Evolutionary conservation across 768 basidiomycete genomes (phyloP).

Genomic region (Hebeloma cylindrosporum): DNA sequence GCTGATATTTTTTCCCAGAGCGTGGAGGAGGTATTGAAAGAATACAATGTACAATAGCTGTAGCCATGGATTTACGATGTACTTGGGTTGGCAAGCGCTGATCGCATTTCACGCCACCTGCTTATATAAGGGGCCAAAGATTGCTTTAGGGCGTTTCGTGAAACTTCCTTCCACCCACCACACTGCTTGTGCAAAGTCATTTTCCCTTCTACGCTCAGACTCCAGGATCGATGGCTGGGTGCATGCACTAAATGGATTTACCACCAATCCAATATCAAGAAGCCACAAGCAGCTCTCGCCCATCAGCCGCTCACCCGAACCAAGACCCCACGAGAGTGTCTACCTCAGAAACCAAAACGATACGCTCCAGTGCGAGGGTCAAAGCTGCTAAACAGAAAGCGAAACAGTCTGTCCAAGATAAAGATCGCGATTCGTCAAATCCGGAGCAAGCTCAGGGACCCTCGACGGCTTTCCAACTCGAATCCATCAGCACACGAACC

Average conservation of each 20-base stretch:
- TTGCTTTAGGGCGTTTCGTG: conserved; percentile 36
- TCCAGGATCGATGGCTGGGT: conserved; percentile 79
- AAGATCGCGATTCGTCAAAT: conserved; percentile 49
- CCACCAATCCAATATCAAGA: conserved; percentile 69
- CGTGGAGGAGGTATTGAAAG: conserved; percentile 61
- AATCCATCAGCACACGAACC: conserved; percentile 39
- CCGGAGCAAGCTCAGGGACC: conserved; percentile 31
- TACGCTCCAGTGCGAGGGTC: conserved; percentile 75
- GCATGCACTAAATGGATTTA: conserved; percentile 91
- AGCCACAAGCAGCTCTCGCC: conserved; percentile 69
- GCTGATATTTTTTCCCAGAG: conserved; percentile 64
- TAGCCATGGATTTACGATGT: conserved; percentile 2
- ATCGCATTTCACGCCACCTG: conserved; percentile 36
- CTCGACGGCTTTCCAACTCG: conserved; percentile 32
- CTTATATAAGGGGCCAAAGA: conserved; percentile 46
- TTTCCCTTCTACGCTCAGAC: conserved; percentile 36
- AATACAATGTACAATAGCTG: conserved; percentile 27
- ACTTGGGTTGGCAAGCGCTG: conserved; percentile 1
- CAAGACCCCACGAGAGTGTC: conserved; percentile 37
- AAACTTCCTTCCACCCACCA: conserved; percentile 34
- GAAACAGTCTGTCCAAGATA: conserved; percentile 53
- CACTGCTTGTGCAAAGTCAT: conserved; percentile 28
- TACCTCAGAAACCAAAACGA: conserved; percentile 52
- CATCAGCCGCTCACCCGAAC: conserved; percentile 45
- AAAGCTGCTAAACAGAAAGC: conserved; percentile 74